Evolutionary conservation across 2,329 filamentous ascomycete species (phyloP).

Genomic region (Phyllosticta paracitricarpa): DNA sequence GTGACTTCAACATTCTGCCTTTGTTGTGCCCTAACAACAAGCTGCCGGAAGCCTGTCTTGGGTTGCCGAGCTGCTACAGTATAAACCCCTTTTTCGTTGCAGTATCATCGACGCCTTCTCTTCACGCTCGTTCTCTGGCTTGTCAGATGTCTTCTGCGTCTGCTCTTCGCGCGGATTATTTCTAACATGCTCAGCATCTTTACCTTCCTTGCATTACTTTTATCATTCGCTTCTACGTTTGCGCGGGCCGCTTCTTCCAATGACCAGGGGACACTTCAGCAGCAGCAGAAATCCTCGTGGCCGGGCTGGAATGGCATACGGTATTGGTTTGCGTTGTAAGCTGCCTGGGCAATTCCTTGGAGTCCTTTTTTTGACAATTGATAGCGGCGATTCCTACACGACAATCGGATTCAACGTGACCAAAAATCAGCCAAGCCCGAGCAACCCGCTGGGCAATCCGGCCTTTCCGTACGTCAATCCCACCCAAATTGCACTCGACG

Average conservation of each 20-base stretch:
- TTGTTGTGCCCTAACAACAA: background rate
- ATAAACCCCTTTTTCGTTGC: background rate
- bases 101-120: background rate
- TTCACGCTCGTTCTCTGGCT: background rate
- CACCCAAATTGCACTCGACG: background rate
- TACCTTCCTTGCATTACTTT: background rate
- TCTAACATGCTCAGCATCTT: conserved; percentile 3
- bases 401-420: conserved; percentile 49
- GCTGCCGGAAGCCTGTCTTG: background rate
- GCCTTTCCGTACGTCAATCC: conserved; percentile 31
- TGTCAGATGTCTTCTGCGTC: background rate
- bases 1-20: background rate
- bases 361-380: background rate
- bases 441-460: conserved; percentile 54
- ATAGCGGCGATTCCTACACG: conserved; percentile 50
- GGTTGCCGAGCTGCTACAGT: background rate
- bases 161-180: background rate
- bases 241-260: conserved; percentile 5
- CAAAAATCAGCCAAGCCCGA: conserved; percentile 40
- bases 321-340: conserved; percentile 19
- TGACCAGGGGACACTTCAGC: conserved; percentile 3
- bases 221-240: background rate
- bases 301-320: conserved; percentile 12
- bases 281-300: conserved; percentile 6
- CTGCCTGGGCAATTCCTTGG: background rate